These are phyloP conservation scores for Candida albicans DNA, from an alignment of 1,139 yeast species.

Conservation along the genomic window DNA sequence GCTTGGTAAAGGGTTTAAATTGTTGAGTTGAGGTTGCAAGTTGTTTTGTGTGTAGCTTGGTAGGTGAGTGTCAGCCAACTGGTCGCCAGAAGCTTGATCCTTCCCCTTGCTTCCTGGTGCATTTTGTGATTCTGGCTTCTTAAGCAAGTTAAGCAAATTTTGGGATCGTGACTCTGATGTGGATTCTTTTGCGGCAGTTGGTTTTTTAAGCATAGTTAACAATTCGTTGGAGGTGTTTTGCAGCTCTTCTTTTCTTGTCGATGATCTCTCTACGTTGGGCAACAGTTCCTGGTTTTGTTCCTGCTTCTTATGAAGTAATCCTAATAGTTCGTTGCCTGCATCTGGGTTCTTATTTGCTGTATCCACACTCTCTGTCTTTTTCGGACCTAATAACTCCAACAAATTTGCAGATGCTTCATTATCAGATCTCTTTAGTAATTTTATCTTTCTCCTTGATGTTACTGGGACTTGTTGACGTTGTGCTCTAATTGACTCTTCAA, in stretches of 20 bases:
- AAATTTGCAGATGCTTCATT: slow-evolving; percentile 15
- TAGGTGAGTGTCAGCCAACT: too few relatives aligned
- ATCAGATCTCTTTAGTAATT: slow-evolving; percentile 31
- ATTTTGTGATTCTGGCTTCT: slow-evolving; percentile 4
- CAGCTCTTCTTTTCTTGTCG: neutral
- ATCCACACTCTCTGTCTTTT: slow-evolving; percentile 2
- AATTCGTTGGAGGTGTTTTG: slow-evolving; percentile 5
- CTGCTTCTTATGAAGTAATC: slow-evolving; percentile 8
- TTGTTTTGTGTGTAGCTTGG: neutral
- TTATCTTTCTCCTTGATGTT: slow-evolving; percentile 29
- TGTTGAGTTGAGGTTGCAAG: neutral
- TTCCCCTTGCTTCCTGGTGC: neutral
- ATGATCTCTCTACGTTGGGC: too few relatives aligned
- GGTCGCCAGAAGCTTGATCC: too few relatives aligned
- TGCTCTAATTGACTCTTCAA: slow-evolving; percentile 24
- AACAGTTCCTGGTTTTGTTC: neutral
- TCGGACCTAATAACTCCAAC: slow-evolving; percentile 14
- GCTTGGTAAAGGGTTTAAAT: too few relatives aligned
- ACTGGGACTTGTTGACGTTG: slow-evolving; percentile 12
- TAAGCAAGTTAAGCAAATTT: slow-evolving; percentile 23
- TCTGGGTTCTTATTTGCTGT: neutral
- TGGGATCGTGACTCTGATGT: slow-evolving; percentile 10
- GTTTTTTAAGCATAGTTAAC: slow-evolving; percentile 6
- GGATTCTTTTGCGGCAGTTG: neutral
- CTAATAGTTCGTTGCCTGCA: slow-evolving; percentile 9